Conservation (phyloP, 2,329 filamentous ascomycete genomes). For the Fusarium setosum region DNA sequence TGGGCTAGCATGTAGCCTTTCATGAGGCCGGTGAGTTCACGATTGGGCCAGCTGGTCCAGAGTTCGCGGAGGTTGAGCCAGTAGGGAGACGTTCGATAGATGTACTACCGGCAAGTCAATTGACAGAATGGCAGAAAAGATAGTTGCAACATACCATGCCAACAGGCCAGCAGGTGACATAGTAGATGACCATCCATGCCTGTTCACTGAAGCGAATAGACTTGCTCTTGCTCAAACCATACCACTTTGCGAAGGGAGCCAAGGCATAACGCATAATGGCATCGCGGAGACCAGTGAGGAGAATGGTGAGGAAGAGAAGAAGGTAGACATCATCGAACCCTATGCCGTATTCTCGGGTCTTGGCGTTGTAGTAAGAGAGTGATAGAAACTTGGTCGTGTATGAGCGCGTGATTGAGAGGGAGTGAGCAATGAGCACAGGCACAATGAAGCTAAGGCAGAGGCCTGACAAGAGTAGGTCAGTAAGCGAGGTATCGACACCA, state of each 20-base stretch:
- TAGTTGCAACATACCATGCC: constrained; percentile 75
- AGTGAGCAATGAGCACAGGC: constrained; percentile 83
- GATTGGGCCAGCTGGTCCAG: constrained; percentile 86
- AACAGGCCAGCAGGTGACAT: constrained; percentile 80
- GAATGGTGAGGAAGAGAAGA: constrained; percentile 82
- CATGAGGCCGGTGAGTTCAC: constrained; percentile 77
- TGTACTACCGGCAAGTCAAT: constrained; percentile 66
- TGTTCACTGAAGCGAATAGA: constrained; percentile 91
- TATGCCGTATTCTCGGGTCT: constrained; percentile 75
- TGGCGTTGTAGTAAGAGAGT: constrained; percentile 82
- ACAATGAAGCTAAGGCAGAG: constrained; percentile 88
- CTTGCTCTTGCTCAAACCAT: constrained; percentile 81
- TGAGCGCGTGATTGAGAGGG: constrained; percentile 80
- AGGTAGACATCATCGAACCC: constrained; percentile 85
- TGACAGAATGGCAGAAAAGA: fast-evolving
- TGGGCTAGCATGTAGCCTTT: constrained; percentile 94
- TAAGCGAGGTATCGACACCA: neutral
- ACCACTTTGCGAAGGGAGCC: constrained; percentile 76
- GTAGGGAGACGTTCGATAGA: constrained; percentile 81
- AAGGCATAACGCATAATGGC: constrained; percentile 88
- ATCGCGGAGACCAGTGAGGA: constrained; percentile 88
- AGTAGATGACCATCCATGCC: constrained; percentile 90
- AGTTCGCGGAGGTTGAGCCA: constrained; percentile 81
- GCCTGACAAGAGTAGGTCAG: constrained; percentile 55
- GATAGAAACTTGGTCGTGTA: constrained; percentile 88